Evolutionary conservation across 345 rosid genomes (phyloP).

Genomic region (Arabidopsis thaliana): DNA sequence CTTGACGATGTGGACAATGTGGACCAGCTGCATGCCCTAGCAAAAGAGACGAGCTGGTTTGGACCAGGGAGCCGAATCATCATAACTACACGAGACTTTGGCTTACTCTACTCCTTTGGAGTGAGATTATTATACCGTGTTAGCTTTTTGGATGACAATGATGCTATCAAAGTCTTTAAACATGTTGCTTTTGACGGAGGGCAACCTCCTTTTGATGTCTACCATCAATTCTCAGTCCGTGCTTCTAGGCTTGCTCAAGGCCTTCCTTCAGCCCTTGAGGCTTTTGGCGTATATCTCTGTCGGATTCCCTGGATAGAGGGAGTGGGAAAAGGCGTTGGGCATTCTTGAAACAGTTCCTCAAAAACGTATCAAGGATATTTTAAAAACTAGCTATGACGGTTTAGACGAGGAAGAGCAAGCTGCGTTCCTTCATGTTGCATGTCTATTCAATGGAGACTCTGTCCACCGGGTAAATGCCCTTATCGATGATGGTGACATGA

Average conservation of each 20-base stretch:
- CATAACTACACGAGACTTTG: constrained; percentile 27
- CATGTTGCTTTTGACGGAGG: constrained; percentile 35
- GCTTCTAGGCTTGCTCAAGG: constrained; percentile 37
- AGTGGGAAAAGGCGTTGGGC: constrained; percentile 17
- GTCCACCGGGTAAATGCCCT: constrained; percentile 2
- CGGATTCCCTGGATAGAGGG: neutral
- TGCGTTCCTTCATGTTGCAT: constrained; percentile 37
- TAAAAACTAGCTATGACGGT: constrained; percentile 11
- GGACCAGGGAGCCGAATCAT: constrained; percentile 40
- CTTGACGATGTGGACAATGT: constrained; percentile 26
- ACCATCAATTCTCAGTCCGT: constrained; percentile 4
- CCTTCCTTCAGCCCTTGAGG: constrained; percentile 28
- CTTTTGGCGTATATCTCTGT: constrained; percentile 16
- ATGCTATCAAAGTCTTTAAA: constrained; percentile 13
- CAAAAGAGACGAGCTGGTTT: constrained; percentile 29
- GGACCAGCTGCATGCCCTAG: constrained; percentile 19
- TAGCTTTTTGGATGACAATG: neutral
- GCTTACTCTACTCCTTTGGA: neutral
- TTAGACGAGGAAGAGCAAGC: neutral
- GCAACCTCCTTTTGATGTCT: constrained; percentile 4
- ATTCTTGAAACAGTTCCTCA: constrained; percentile 16
- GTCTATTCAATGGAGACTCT: constrained; percentile 37
- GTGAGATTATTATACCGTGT: neutral
- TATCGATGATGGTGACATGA: neutral
- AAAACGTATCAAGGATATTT: neutral